Percentiles rank a stretch among this genome's conserved stretches.
These are phyloP conservation scores for Gaeumannomyces tritici DNA, from an alignment of 2,329 filamentous ascomycete genomes.

Conservation along the genomic window DNA sequence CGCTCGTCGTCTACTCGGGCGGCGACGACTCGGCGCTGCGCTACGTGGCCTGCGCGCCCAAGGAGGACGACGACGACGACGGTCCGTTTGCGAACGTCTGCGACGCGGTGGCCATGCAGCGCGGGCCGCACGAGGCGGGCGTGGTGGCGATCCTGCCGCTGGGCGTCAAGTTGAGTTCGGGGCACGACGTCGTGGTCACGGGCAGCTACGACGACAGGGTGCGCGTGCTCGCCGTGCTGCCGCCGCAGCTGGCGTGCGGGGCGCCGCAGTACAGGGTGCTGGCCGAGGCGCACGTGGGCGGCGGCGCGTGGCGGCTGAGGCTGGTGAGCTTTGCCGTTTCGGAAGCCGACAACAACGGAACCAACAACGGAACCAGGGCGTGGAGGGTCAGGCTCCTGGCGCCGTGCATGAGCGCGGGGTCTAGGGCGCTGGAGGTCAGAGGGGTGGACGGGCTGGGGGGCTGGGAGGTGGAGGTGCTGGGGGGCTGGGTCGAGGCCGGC, in stretches of 20 bases:
- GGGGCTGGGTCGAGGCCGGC: conserved; percentile 66
- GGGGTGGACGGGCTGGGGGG: conserved; percentile 20
- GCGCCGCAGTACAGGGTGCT: conserved; percentile 40
- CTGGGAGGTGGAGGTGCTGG: conserved; percentile 57
- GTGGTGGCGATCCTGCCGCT: conserved; percentile 81
- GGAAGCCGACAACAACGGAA: too few species aligned
- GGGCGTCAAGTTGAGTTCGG: conserved; percentile 21
- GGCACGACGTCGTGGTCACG: conserved; percentile 57
- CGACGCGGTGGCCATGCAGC: not conserved
- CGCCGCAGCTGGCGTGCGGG: conserved; percentile 28
- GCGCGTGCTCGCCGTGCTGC: conserved; percentile 50
- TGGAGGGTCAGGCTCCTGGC: conserved; percentile 50
- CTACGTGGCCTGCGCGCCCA: conserved; percentile 22
- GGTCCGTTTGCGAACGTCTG: not conserved
- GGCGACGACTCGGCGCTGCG: conserved; percentile 65
- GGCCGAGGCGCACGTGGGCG: conserved; percentile 58
- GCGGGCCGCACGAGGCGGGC: conserved; percentile 58
- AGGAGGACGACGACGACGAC: not conserved
- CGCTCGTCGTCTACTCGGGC: conserved; percentile 51
- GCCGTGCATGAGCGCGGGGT: conserved; percentile 90
- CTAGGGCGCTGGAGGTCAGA: conserved; percentile 48
- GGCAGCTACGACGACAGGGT: conserved; percentile 88
- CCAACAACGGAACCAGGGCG: not conserved
- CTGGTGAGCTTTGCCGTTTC: conserved; percentile 29
- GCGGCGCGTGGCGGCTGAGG: conserved; percentile 81